A percentile compares a stretch with the other conserved stretches of the same genome.
phyloP scores from a whole-genome alignment of 345 rosid genomes.

The Citrus sp. region DNA sequence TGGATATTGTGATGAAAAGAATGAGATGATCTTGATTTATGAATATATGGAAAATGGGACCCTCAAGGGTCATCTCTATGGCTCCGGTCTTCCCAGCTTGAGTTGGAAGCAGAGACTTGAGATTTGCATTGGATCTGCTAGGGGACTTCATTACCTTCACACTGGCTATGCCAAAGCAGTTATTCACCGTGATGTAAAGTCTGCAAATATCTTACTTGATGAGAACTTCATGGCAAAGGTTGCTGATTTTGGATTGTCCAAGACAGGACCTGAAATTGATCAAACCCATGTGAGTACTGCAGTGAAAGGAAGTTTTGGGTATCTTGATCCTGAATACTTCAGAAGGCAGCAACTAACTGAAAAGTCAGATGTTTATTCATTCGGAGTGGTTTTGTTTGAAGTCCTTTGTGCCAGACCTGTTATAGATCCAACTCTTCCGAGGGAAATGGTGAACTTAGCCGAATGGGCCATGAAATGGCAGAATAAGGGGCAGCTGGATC shows the following conservation, averaged over 20 bases:
- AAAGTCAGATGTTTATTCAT: conserved; percentile 89
- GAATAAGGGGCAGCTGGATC: conserved; percentile 76
- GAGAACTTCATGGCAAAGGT: conserved; percentile 78
- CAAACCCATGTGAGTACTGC: conserved; percentile 98
- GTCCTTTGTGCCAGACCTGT: conserved; percentile 95
- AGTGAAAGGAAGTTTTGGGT: conserved; percentile 91
- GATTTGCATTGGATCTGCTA: conserved; percentile 66
- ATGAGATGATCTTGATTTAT: conserved; percentile 74
- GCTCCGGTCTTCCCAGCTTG: conserved; percentile 52
- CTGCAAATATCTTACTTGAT: conserved; percentile 70
- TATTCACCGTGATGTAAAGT: conserved; percentile 73
- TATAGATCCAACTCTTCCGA: conserved; percentile 77
- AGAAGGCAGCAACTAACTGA: conserved; percentile 89
- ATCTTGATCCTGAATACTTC: conserved; percentile 87
- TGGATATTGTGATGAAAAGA: conserved; percentile 75
- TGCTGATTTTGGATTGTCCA: conserved; percentile 87
- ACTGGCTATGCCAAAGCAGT: conserved; percentile 68
- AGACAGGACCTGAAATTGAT: conserved; percentile 86
- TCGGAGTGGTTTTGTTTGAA: conserved; percentile 88
- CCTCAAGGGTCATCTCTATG: conserved; percentile 66
- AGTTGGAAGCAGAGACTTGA: conserved; percentile 70
- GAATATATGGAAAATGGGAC: conserved; percentile 84
- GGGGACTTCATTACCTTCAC: conserved; percentile 74
- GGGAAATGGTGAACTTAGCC: conserved; percentile 92
- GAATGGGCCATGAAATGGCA: conserved; percentile 97